Evolutionary conservation across 2,329 filamentous ascomycete genomes (phyloP).

Genomic region (Penicillium thymicola): DNA sequence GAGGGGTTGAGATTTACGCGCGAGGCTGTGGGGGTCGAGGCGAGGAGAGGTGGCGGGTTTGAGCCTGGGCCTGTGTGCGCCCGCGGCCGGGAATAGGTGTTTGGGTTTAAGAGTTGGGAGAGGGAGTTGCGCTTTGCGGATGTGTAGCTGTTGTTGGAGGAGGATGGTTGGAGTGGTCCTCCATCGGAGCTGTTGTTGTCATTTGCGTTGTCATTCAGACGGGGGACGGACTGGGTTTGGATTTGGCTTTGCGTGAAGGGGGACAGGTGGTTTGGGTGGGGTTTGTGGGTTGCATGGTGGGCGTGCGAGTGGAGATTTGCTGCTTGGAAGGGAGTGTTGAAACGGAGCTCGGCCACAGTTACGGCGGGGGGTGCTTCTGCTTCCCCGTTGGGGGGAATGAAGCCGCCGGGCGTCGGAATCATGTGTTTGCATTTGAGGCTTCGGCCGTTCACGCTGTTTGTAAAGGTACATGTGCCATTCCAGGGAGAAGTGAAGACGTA

Average conservation of each 20-base stretch:
- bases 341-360: conserved; percentile 77
- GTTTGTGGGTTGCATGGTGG: conserved; percentile 20
- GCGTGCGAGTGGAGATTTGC: conserved; percentile 29
- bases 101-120: conserved; percentile 33
- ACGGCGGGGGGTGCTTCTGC: conserved; percentile 38
- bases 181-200: conserved; percentile 17
- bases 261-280: conserved; percentile 22
- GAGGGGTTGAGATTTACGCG: conserved; percentile 32
- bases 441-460: conserved; percentile 71
- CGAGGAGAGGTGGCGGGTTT: conserved; percentile 10
- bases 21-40: conserved; percentile 15
- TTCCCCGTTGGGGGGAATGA: conserved; percentile 15
- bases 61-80: conserved; percentile 26
- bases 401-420: conserved; percentile 45
- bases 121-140: conserved; percentile 31
- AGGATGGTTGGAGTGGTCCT: not conserved
- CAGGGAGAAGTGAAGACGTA: conserved; percentile 84
- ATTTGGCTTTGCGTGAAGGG: conserved; percentile 16
- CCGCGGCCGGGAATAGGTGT: conserved; percentile 26
- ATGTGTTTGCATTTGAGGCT: conserved; percentile 71
- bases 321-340: conserved; percentile 70
- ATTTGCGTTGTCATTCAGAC: conserved; percentile 1
- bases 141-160: conserved; percentile 2
- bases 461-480: conserved; percentile 83
- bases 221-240: not conserved